phyloP scores from a whole-genome alignment of 352 stramenopile species.

The Phytophthora fragariae region DNA sequence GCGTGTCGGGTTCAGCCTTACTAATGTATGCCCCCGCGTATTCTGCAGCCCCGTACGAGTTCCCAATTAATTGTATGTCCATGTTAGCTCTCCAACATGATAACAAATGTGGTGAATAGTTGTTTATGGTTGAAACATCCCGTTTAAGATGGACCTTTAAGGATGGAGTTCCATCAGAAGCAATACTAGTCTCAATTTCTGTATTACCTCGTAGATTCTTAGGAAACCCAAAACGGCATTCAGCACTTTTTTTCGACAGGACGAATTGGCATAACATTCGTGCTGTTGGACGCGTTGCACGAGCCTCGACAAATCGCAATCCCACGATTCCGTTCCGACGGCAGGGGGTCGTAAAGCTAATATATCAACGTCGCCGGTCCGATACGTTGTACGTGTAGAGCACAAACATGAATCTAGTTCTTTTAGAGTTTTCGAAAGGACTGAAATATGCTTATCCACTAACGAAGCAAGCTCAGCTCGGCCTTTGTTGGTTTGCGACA shows the following conservation, averaged over 20 bases:
- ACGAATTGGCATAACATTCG: conserved; percentile 4
- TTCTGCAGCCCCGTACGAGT: too few relatives aligned
- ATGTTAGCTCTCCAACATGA: conserved; percentile 35
- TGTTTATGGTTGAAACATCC: conserved; percentile 13
- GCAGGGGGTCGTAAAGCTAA: background rate
- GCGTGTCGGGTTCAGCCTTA: too few relatives aligned
- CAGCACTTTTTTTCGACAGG: conserved; percentile 5
- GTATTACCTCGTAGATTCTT: conserved; percentile 5
- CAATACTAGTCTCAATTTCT: background rate
- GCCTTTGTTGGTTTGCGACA: conserved; percentile 10
- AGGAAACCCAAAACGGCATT: conserved; percentile 16
- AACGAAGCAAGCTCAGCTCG: background rate
- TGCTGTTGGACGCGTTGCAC: background rate
- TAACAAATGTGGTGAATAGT: conserved; percentile 6
- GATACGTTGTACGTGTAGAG: background rate
- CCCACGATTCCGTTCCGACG: background rate
- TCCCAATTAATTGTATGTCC: conserved; percentile 12
- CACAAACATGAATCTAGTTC: background rate
- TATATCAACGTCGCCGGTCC: background rate
- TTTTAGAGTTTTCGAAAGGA: background rate
- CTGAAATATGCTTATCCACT: background rate
- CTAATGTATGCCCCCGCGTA: too few relatives aligned
- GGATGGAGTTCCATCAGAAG: background rate
- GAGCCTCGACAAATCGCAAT: background rate
- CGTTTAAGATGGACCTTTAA: conserved; percentile 4